Percentiles rank a stretch among this genome's conserved stretches.
These are phyloP conservation scores for Blumeria graminis DNA, from an alignment of 2,329 filamentous ascomycete species.

Conservation along the genomic window DNA sequence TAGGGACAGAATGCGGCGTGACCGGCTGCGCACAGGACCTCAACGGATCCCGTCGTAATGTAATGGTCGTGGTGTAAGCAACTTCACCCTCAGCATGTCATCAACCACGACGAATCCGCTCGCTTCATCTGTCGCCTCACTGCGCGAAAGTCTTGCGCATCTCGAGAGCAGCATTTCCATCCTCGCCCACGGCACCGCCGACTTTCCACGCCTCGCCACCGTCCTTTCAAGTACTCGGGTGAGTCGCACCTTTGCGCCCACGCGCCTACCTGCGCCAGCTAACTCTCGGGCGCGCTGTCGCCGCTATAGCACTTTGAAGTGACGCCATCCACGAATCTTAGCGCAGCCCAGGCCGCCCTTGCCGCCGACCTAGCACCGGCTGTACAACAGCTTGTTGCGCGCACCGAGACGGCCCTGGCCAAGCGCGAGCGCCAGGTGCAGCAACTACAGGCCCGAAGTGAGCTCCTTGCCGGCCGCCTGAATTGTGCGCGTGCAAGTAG, in stretches of 20 bases:
- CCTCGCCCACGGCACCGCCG: slow-evolving; percentile 15
- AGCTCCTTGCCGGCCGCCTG: slow-evolving; percentile 40
- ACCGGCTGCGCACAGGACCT: too few species aligned
- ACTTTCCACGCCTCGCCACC: slow-evolving; percentile 16
- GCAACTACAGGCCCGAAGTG: slow-evolving; percentile 37
- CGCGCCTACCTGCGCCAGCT: background rate
- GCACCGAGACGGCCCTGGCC: slow-evolving; percentile 38
- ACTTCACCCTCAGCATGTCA: background rate
- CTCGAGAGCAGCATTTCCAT: slow-evolving; percentile 17
- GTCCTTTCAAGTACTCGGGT: slow-evolving; percentile 17
- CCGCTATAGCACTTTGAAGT: slow-evolving; percentile 43
- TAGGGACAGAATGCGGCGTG: too few species aligned
- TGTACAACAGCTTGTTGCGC: slow-evolving; percentile 35
- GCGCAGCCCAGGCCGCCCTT: slow-evolving; percentile 37
- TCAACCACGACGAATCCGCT: slow-evolving; percentile 8
- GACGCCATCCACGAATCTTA: slow-evolving; percentile 39
- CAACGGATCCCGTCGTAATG: too few species aligned
- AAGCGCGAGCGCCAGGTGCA: slow-evolving; percentile 43
- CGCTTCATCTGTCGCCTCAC: slow-evolving; percentile 11
- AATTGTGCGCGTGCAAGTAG: slow-evolving; percentile 19
- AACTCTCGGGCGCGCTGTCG: background rate
- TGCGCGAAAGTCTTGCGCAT: slow-evolving; percentile 16
- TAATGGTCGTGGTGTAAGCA: background rate
- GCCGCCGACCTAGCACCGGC: slow-evolving; percentile 50
- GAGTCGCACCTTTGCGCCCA: slow-evolving; percentile 2